Evolutionary conservation across 2,329 filamentous ascomycete genomes (phyloP).

Genomic region (Triangularia verruculosa): DNA sequence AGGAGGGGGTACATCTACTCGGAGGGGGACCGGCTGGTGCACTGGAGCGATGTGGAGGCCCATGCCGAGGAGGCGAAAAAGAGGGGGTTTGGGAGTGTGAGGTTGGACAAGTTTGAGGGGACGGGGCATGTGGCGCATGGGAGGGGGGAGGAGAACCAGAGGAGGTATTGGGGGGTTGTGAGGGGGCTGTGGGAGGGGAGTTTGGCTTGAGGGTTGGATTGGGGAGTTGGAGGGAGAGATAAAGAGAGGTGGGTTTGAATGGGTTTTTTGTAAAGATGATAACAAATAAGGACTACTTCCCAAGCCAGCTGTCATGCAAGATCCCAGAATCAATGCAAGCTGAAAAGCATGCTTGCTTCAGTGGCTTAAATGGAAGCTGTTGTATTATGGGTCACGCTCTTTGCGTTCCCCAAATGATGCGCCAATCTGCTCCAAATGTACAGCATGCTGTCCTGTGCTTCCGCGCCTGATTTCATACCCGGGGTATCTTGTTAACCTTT

Average conservation of each 20-base stretch:
- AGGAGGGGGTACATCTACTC: constrained; percentile 53
- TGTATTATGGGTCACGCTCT: background rate
- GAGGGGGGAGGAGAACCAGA: constrained; percentile 39
- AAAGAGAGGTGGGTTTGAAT: background rate
- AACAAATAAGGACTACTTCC: too few relatives aligned
- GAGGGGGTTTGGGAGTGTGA: constrained; percentile 39
- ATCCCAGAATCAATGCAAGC: too few relatives aligned
- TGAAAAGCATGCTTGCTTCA: too few relatives aligned
- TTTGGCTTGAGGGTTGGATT: background rate
- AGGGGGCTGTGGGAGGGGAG: constrained; percentile 44
- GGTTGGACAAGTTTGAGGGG: constrained; percentile 44
- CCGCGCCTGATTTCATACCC: background rate
- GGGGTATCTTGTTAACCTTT: background rate
- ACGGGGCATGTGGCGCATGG: constrained; percentile 52
- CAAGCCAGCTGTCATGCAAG: too few relatives aligned
- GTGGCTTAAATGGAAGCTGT: background rate
- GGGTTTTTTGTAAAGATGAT: background rate
- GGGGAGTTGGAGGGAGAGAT: background rate
- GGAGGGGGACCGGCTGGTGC: constrained; percentile 46
- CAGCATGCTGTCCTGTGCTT: background rate
- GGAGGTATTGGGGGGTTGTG: constrained; percentile 51
- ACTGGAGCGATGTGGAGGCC: constrained; percentile 45
- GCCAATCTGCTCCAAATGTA: background rate
- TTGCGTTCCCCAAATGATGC: background rate
- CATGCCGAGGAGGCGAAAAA: constrained; percentile 43